Evolutionary conservation across 805 yeast species (phyloP), one percentile per base, ranked within the genome.

Genomic region (Starmerella scarabaei): DNA sequence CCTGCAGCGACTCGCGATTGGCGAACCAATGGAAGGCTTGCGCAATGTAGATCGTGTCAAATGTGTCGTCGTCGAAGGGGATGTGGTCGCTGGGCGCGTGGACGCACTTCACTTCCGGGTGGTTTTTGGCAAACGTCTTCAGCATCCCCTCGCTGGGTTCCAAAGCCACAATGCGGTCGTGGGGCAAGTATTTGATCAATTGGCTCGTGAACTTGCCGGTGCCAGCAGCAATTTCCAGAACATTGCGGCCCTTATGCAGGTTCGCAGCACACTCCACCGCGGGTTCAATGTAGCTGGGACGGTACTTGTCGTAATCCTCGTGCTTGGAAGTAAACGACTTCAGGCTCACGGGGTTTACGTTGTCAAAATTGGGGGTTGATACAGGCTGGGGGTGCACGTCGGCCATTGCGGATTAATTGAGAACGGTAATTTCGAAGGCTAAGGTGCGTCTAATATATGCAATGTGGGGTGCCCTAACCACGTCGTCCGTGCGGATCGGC

Each of bases 21-120:
- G 72, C 65, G 56, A 75, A 75, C 81, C 81, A 75, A 47, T 75
- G 81, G 53, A 70, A 75, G 0, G 73, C 81, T 49, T 75, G 80
- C 0, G 80, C 79, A 8, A 70, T 56, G 8, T 73, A 59, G 1
- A 75, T 58, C 0, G 68, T 66, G 53, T 74, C 80, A 17, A 65
- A 62, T 0, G 69, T 56, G 21, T 54, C 46, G 42, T 65, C 71
- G 2, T 55, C 59, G 1, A 67, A 44, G 1, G 78, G 77, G n/a
- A 73, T 50, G 1, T 57, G 46, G 48, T 69, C 69, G 17, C 72
- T 63, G 5, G 70, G 60, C 0, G 72, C 75, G 23, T 54, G 51
- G 8, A 55, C 43, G 18, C 58, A 44, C 20, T 58, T 52, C 7
- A 72, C 45, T 3, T 55, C 47, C 2, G 80, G 80, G 48, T 68